phyloP scores from a whole-genome alignment of 352 stramenopile species.

The Pythium insidiosum region DNA sequence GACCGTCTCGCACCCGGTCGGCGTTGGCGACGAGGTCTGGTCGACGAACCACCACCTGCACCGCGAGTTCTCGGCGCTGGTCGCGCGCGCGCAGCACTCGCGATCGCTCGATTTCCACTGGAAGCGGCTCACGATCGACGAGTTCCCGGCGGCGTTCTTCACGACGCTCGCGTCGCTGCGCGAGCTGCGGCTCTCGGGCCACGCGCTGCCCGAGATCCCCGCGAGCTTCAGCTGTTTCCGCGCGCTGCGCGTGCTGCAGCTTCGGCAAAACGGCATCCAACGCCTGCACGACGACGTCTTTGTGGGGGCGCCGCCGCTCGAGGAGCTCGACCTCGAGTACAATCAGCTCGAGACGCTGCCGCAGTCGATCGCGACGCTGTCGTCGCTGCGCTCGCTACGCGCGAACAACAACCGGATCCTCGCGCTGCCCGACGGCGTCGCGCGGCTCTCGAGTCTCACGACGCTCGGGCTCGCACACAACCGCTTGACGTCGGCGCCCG shows the following conservation, averaged over 20 bases:
- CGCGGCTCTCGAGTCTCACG: slow-evolving; percentile 34
- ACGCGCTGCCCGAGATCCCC: slow-evolving; percentile 36
- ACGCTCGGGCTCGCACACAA: slow-evolving; percentile 62
- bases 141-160: slow-evolving; percentile 48
- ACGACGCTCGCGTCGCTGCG: slow-evolving; percentile 22
- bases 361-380: slow-evolving; percentile 16
- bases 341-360: slow-evolving; percentile 44
- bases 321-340: slow-evolving; percentile 50
- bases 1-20: slow-evolving; percentile 26
- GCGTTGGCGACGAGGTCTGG: slow-evolving; percentile 47
- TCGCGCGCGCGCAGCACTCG: slow-evolving; percentile 26
- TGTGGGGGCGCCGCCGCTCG: slow-evolving; percentile 33
- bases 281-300: slow-evolving; percentile 25
- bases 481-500: slow-evolving; percentile 42
- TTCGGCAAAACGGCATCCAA: slow-evolving; percentile 51
- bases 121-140: slow-evolving; percentile 35
- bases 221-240: slow-evolving; percentile 60
- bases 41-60: slow-evolving; percentile 65
- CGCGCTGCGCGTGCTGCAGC: slow-evolving; percentile 46
- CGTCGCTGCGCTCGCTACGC: slow-evolving; percentile 29
- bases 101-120: slow-evolving; percentile 58
- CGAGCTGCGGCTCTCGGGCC: slow-evolving; percentile 56
- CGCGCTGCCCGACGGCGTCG: slow-evolving; percentile 20
- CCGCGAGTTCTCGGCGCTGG: slow-evolving; percentile 32
- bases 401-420: slow-evolving; percentile 54